Conservation (phyloP, 108 stramenopile species). For the Conticribra guillardii region DNA sequence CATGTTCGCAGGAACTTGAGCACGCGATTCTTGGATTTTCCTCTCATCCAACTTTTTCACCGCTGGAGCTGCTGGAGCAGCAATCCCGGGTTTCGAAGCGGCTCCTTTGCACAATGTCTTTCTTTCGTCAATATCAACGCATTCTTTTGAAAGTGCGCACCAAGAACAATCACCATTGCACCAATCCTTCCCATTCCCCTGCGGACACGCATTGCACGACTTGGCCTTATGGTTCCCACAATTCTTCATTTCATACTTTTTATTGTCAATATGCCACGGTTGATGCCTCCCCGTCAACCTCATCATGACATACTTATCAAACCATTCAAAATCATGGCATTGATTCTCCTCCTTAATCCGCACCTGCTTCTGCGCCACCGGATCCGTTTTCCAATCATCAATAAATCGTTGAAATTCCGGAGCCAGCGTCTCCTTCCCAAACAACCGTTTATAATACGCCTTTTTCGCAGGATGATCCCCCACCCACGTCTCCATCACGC, state of each 20-base stretch:
- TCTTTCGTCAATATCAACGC: slow-evolving; percentile 17
- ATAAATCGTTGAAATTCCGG: slow-evolving; percentile 54
- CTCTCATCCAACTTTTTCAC: slow-evolving; percentile 3
- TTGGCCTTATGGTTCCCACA: slow-evolving; percentile 51
- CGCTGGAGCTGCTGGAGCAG: background rate
- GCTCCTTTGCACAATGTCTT: slow-evolving; percentile 9
- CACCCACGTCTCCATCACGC: slow-evolving; percentile 54
- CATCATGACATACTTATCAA: slow-evolving; percentile 52
- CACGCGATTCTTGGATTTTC: slow-evolving; percentile 17
- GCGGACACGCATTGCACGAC: slow-evolving; percentile 38
- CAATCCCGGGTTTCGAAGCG: background rate
- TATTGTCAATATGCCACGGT: slow-evolving; percentile 49
- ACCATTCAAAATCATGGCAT: slow-evolving; percentile 61
- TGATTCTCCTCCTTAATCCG: slow-evolving; percentile 42
- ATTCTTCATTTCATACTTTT: slow-evolving; percentile 33
- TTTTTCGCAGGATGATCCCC: slow-evolving; percentile 52
- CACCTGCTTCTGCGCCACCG: slow-evolving; percentile 43
- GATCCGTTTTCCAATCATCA: slow-evolving; percentile 50
- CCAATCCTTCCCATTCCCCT: slow-evolving; percentile 44
- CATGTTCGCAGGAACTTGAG: slow-evolving; percentile 15
- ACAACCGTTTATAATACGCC: slow-evolving; percentile 42
- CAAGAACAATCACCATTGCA: slow-evolving; percentile 55
- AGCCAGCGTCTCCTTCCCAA: slow-evolving; percentile 33
- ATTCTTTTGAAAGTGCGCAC: slow-evolving; percentile 18
- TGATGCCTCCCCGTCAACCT: slow-evolving; percentile 46